phyloP scores from a whole-genome alignment of 2,329 filamentous ascomycete genomes.

The Ceratocystis diversiconidia region DNA sequence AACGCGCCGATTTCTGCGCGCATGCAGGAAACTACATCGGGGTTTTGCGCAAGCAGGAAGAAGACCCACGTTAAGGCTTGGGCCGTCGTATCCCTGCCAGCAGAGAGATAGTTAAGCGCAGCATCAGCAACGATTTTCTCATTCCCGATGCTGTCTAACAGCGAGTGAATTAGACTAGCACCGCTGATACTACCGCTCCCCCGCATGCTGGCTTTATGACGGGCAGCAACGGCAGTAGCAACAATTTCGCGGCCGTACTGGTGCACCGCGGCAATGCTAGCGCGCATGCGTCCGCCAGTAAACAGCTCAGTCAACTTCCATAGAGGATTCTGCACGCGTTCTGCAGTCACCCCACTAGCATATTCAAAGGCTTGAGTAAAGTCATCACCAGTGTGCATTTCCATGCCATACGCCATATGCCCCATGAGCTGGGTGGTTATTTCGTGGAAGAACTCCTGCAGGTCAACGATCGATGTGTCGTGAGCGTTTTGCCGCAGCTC shows the following conservation, averaged over 20 bases:
- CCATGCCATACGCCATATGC: constrained; percentile 55
- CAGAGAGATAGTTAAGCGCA: constrained; percentile 51
- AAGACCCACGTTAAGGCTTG: constrained; percentile 52
- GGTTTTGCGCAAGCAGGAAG: constrained; percentile 43
- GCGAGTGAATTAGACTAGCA: constrained; percentile 46
- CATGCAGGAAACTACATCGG: constrained; percentile 28
- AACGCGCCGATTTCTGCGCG: constrained; percentile 29
- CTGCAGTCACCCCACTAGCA: constrained; percentile 44
- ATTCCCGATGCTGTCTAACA: constrained; percentile 42
- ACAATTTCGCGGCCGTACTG: constrained; percentile 45
- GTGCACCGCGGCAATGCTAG: constrained; percentile 36
- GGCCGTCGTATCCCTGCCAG: constrained; percentile 49
- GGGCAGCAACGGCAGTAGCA: constrained; percentile 35
- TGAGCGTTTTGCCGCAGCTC: constrained; percentile 25
- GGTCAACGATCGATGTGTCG: constrained; percentile 30
- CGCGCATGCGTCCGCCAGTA: constrained; percentile 34
- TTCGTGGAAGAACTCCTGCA: constrained; percentile 47
- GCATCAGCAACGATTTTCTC: constrained; percentile 46
- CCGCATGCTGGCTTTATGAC: constrained; percentile 16
- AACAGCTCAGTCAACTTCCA: constrained; percentile 45
- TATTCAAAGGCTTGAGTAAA: constrained; percentile 49
- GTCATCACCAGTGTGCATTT: constrained; percentile 46
- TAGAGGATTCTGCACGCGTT: constrained; percentile 51
- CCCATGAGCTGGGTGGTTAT: constrained; percentile 53
- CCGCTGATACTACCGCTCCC: constrained; percentile 9